Evolutionary conservation across 225 moss, liverwort and hornwort genomes (phyloP).

Genomic region (Thuidium tamariscinum): DNA sequence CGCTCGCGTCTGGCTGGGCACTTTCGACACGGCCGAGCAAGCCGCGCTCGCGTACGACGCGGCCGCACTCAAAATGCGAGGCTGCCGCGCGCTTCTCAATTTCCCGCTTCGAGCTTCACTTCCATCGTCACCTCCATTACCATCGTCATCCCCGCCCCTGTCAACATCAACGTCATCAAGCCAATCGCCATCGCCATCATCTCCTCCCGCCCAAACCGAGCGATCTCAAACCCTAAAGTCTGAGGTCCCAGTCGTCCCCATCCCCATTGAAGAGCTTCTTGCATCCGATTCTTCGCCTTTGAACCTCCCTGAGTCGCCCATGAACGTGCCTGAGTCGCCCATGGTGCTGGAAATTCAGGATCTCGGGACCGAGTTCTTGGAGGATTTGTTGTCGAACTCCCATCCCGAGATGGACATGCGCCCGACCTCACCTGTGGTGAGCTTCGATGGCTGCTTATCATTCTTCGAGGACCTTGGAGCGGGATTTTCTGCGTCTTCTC

Average conservation of each 20-base stretch:
- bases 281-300: not conserved
- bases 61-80: slow-evolving; percentile 47
- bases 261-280: not conserved
- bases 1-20: slow-evolving; percentile 46
- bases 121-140: not conserved
- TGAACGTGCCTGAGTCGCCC: not conserved
- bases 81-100: slow-evolving; percentile 42
- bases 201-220: not conserved
- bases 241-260: not conserved
- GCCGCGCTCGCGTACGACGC: slow-evolving; percentile 42
- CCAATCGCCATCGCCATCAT: not conserved
- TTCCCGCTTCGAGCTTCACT: slow-evolving; percentile 29
- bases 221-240: not conserved
- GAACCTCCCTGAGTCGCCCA: not conserved
- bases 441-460: slow-evolving; percentile 15
- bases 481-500: not conserved
- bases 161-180: not conserved
- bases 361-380: slow-evolving; percentile 24
- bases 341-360: slow-evolving; percentile 31
- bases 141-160: not conserved
- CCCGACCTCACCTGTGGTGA: slow-evolving; percentile 2
- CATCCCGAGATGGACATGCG: slow-evolving; percentile 2
- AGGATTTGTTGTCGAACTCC: slow-evolving; percentile 29
- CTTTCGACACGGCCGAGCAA: slow-evolving; percentile 40
- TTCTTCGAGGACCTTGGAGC: slow-evolving; percentile 6